Percentiles rank a stretch among this genome's conserved stretches.
Conservation (phyloP, 176 grass and related monocot genomes). For the Pontederia paniculata region DNA sequence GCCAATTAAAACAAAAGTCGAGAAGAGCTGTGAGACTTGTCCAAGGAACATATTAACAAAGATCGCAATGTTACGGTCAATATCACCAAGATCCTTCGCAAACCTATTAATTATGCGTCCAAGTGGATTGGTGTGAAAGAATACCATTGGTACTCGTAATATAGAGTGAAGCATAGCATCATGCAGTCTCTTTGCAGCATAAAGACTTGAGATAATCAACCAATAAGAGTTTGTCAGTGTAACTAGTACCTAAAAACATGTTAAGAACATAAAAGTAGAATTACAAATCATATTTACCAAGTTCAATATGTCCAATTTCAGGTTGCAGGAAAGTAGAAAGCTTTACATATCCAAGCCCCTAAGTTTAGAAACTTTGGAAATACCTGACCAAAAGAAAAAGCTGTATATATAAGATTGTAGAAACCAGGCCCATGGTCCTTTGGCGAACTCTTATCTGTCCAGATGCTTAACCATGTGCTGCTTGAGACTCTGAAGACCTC, state of each 20-base stretch:
- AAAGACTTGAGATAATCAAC: conserved; percentile 75
- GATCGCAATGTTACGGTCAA: conserved; percentile 74
- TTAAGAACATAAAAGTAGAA: background rate
- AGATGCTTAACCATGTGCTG: conserved; percentile 93
- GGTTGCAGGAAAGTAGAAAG: too few relatives aligned
- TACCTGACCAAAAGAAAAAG: conserved; percentile 90
- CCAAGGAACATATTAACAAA: conserved; percentile 88
- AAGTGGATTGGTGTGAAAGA: conserved; percentile 98
- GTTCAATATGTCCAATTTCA: too few relatives aligned
- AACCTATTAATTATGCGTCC: conserved; percentile 98
- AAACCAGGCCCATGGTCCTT: conserved; percentile 59
- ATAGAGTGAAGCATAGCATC: conserved; percentile 90
- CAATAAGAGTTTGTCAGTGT: conserved; percentile 79
- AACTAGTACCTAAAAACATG: conserved; percentile 49
- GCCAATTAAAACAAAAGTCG: conserved; percentile 94
- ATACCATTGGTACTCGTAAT: conserved; percentile 96
- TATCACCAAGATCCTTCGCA: conserved; percentile 91
- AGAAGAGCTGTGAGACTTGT: conserved; percentile 88
- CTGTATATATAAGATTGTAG: conserved; percentile 80
- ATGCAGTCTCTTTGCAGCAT: conserved; percentile 74
- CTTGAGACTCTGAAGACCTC: conserved; percentile 87
- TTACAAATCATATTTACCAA: too few relatives aligned
- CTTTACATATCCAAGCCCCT: too few relatives aligned
- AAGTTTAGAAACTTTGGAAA: background rate
- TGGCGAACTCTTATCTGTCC: conserved; percentile 79